Conservation (phyloP, 805 yeast species). For the Ogataea methylovora region DNA sequence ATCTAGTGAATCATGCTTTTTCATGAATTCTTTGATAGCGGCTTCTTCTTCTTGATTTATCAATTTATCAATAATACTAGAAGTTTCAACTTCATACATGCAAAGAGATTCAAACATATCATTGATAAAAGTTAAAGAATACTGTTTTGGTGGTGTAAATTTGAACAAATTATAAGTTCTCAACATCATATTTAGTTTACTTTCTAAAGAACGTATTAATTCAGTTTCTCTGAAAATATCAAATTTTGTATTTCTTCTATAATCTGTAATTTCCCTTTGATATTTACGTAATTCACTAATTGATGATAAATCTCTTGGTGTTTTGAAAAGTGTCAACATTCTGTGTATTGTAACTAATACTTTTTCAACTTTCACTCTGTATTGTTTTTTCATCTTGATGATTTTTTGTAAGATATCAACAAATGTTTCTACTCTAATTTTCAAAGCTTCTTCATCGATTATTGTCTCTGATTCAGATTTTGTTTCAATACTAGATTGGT, state of each 20-base stretch:
- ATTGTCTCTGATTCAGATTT: not conserved
- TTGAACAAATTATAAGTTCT: constrained; percentile 10
- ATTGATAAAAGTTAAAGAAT: not conserved
- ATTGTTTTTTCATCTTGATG: constrained; percentile 9
- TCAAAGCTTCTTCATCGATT: constrained; percentile 2
- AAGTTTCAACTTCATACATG: too few species aligned
- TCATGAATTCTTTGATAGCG: too few species aligned
- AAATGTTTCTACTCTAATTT: constrained; percentile 19
- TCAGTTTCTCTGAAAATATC: constrained; percentile 9
- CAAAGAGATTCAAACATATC: not conserved
- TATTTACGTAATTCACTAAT: not conserved
- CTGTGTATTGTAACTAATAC: constrained; percentile 8
- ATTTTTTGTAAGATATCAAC: constrained; percentile 14
- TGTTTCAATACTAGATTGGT: not conserved
- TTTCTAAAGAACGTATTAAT: constrained; percentile 8
- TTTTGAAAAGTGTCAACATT: constrained; percentile 5
- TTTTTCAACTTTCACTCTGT: constrained; percentile 8
- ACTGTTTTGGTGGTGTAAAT: constrained; percentile 10
- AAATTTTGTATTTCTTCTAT: constrained; percentile 6
- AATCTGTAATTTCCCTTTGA: not conserved
- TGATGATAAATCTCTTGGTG: not conserved
- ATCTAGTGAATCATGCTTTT: too few species aligned
- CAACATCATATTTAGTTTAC: constrained; percentile 12
- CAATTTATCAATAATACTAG: too few species aligned
- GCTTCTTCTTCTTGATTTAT: too few species aligned